Evolutionary conservation across 2,329 filamentous ascomycete genomes (phyloP).

Genomic region (Calycina herbarum): DNA sequence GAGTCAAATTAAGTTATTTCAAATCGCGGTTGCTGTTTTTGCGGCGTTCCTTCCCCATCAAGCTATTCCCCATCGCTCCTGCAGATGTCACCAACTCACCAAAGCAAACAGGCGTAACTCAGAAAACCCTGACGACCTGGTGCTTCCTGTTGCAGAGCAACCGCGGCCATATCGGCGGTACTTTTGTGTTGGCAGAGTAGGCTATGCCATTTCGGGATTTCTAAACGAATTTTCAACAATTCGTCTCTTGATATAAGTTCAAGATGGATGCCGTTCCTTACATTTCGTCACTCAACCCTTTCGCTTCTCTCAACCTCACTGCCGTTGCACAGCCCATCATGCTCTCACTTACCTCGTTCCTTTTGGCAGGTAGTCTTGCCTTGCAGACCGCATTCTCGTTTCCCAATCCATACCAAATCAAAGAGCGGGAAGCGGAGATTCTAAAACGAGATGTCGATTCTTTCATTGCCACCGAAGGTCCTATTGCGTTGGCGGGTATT

Average conservation of each 20-base stretch:
- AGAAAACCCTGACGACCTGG: neutral
- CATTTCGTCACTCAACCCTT: constrained; percentile 27
- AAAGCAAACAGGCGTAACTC: neutral
- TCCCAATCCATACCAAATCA: constrained; percentile 39
- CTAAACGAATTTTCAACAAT: neutral
- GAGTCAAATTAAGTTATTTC: neutral
- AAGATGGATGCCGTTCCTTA: constrained; percentile 27
- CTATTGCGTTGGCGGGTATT: constrained; percentile 52
- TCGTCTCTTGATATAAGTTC: constrained; percentile 27
- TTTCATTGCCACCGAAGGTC: constrained; percentile 53
- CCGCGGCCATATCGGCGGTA: constrained; percentile 24
- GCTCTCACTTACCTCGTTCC: constrained; percentile 50
- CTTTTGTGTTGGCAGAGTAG: constrained; percentile 14
- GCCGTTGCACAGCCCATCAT: constrained; percentile 43
- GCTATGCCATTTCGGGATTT: neutral
- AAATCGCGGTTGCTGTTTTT: neutral
- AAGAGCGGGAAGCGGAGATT: constrained; percentile 40
- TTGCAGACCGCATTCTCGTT: constrained; percentile 52
- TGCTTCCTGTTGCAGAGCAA: constrained; percentile 8
- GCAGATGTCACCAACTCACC: neutral
- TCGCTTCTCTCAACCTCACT: constrained; percentile 26
- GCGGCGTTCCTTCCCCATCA: constrained; percentile 1
- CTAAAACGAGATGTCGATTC: constrained; percentile 51
- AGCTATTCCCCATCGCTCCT: neutral
- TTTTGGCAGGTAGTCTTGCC: constrained; percentile 53